Percentiles rank a stretch among this genome's conserved stretches.
phyloP scores from a whole-genome alignment of 129 eudicot species.

The Artemisia argyi region DNA sequence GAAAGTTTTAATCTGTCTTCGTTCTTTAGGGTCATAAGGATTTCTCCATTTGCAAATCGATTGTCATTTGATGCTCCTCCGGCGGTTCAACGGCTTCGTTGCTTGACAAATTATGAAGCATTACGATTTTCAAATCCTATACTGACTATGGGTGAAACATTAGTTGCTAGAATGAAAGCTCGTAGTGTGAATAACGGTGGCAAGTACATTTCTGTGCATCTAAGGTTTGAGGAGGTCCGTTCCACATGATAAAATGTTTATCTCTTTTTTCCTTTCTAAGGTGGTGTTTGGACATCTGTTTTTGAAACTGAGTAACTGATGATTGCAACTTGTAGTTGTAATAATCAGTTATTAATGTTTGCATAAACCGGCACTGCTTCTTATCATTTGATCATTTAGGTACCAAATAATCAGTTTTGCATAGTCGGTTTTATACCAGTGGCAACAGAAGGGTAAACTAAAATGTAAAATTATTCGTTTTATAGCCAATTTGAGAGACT shows the following conservation, averaged over 20 bases:
- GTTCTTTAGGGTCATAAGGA: constrained; percentile 74
- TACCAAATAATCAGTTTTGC: neutral
- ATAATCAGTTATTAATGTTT: neutral
- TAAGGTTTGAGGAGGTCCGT: constrained; percentile 96
- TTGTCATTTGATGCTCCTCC: constrained; percentile 96
- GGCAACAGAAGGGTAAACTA: neutral
- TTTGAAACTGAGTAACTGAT: neutral
- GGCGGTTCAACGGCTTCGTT: constrained; percentile 84
- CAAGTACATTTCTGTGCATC: constrained; percentile 94
- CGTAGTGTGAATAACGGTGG: constrained; percentile 77
- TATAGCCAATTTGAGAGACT: neutral
- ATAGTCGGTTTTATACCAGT: neutral
- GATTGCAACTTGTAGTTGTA: neutral
- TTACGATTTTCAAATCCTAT: constrained; percentile 77
- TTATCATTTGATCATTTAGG: neutral
- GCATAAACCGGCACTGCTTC: neutral
- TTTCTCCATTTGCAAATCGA: constrained; percentile 97
- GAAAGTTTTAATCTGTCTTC: neutral
- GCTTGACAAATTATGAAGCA: constrained; percentile 96
- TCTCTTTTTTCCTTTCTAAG: neutral
- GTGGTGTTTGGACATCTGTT: neutral
- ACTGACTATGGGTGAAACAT: constrained; percentile 56
- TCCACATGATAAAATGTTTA: neutral
- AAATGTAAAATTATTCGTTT: neutral
- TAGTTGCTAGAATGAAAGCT: constrained; percentile 89